Conservation (phyloP, 345 rosid genomes). For the Angophora floribunda region DNA sequence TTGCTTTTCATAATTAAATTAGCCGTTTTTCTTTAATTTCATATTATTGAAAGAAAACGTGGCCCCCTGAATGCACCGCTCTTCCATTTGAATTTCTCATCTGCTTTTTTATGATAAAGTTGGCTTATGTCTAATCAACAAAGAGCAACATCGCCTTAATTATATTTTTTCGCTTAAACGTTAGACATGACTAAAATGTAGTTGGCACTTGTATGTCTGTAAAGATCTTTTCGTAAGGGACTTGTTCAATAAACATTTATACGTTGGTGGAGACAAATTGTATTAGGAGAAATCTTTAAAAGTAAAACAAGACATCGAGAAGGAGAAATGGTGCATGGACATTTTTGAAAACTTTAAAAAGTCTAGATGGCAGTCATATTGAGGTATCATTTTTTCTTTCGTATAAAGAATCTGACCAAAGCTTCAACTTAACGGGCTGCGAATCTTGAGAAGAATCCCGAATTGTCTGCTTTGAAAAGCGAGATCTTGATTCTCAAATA, state of each 20-base stretch:
- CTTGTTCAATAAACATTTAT: not conserved
- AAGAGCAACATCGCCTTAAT: rapidly evolving
- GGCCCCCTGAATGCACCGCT: not conserved
- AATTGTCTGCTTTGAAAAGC: not conserved
- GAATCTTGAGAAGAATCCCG: rapidly evolving
- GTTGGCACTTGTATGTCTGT: rapidly evolving
- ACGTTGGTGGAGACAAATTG: not conserved
- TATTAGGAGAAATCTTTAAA: not conserved
- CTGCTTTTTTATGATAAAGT: rapidly evolving
- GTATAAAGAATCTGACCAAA: not conserved
- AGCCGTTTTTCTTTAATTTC: not conserved
- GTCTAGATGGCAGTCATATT: rapidly evolving
- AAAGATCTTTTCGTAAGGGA: rapidly evolving
- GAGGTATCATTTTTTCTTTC: not conserved
- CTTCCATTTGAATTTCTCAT: not conserved
- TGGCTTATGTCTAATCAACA: not conserved
- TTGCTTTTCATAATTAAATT: not conserved
- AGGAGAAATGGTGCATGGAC: not conserved
- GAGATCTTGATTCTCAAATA: not conserved
- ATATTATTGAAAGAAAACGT: not conserved
- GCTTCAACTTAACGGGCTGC: rapidly evolving
- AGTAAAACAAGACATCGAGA: not conserved
- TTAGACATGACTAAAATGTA: not conserved
- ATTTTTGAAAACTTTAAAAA: not conserved
- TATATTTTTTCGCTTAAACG: not conserved